Evolutionary conservation across 306 rosid species (phyloP).

Genomic region (Macrotyloma uniflorum): DNA sequence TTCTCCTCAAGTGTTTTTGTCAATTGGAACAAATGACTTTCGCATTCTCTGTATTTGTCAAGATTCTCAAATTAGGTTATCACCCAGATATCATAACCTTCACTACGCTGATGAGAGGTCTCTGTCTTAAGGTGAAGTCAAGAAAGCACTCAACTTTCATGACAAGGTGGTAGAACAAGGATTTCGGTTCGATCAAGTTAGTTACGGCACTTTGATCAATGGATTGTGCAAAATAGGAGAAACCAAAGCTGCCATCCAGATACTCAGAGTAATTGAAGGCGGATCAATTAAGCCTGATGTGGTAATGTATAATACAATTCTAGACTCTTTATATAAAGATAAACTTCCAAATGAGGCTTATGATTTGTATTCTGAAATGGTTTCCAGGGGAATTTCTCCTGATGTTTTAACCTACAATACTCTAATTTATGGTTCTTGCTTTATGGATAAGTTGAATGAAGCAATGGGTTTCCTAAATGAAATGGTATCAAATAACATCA

Average conservation of each 20-base stretch:
- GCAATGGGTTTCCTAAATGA: too few species aligned
- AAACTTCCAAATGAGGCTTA: not conserved
- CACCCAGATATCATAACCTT: not conserved
- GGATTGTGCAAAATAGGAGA: not conserved
- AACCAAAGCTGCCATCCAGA: not conserved
- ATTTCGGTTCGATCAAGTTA: not conserved
- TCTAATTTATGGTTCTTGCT: too few species aligned
- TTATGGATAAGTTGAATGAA: too few species aligned
- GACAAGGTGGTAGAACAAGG: not conserved
- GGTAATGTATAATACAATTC: not conserved
- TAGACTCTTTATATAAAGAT: not conserved
- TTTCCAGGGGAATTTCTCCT: not conserved
- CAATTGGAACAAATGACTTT: not conserved
- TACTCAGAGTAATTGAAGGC: not conserved
- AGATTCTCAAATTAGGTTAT: slow-evolving; percentile 10
- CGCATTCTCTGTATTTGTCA: not conserved
- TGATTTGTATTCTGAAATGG: slow-evolving; percentile 24
- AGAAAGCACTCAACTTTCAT: slow-evolving; percentile 3
- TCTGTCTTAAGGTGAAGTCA: not conserved
- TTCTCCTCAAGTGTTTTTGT: slow-evolving; percentile 17
- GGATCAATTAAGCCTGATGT: not conserved
- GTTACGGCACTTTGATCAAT: slow-evolving; percentile 9
- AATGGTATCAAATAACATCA: not conserved
- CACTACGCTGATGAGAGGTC: not conserved
- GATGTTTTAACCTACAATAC: not conserved